phyloP scores from a whole-genome alignment of 371 early-diverging fungal genomes.

The Neoconidiobolus thromboides region DNA sequence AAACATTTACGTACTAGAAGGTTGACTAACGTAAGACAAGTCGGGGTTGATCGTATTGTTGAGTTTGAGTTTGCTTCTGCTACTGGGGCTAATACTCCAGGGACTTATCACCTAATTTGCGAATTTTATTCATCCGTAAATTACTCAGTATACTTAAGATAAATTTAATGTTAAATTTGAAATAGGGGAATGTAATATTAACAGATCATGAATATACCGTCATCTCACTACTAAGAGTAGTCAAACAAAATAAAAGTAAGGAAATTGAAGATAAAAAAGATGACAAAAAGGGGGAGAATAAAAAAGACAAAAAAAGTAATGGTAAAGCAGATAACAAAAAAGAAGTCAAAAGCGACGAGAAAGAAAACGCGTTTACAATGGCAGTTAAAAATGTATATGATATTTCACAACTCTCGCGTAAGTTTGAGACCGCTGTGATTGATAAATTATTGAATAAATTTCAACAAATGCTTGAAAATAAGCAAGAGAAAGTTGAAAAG shows the following conservation, averaged over 20 bases:
- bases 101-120: constrained; percentile 74
- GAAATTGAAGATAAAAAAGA: no score
- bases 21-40: constrained; percentile 59
- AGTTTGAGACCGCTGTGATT: constrained; percentile 34
- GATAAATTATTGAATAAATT: constrained; percentile 13
- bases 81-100: constrained; percentile 32
- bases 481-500: neutral
- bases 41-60: constrained; percentile 83
- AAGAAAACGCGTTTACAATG: constrained; percentile 19
- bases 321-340: neutral
- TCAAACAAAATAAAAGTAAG: constrained; percentile 20
- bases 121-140: constrained; percentile 82
- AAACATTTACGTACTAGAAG: constrained; percentile 76
- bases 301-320: no score
- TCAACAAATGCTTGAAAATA: constrained; percentile 17
- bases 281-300: no score
- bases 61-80: constrained; percentile 64
- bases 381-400: constrained; percentile 67
- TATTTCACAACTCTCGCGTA: constrained; percentile 23
- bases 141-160: neutral
- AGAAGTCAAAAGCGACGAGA: neutral
- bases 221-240: constrained; percentile 65
- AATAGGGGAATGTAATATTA: constrained; percentile 82
- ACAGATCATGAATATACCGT: constrained; percentile 78
- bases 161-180: neutral